Percentiles rank a stretch among this genome's conserved stretches.
These are phyloP conservation scores for Candida michaelii DNA, from an alignment of 805 yeast species.

Conservation along the genomic window DNA sequence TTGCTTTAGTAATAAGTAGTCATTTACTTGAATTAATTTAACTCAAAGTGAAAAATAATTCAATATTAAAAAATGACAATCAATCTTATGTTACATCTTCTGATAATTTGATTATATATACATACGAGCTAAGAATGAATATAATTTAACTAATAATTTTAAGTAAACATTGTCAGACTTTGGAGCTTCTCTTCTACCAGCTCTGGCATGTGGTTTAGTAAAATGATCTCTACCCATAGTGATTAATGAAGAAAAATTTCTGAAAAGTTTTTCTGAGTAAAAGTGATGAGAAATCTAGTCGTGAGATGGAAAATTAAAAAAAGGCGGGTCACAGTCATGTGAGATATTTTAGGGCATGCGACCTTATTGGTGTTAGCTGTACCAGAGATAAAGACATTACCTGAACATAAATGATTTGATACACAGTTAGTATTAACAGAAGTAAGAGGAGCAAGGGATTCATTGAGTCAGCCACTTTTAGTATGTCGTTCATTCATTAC, in stretches of 20 bases:
- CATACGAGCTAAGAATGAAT: slow-evolving; percentile 99
- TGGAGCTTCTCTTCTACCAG: slow-evolving; percentile 98
- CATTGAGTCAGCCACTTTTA: too few relatives aligned
- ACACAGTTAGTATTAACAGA: too few relatives aligned
- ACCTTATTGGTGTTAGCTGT: too few relatives aligned
- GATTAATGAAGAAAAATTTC: slow-evolving; percentile 7
- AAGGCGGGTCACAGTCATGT: slow-evolving; percentile 3
- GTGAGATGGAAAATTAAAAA: background rate
- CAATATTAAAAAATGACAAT: background rate
- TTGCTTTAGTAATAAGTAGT: slow-evolving; percentile 2
- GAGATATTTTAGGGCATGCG: background rate
- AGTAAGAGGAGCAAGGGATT: too few relatives aligned
- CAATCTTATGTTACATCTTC: slow-evolving; percentile 5
- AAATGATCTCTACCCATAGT: slow-evolving; percentile 96
- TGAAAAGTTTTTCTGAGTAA: slow-evolving; percentile 6
- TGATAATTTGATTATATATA: slow-evolving; percentile 25
- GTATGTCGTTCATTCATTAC: too few relatives aligned
- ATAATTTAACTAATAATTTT: slow-evolving; percentile 94
- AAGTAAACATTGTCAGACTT: slow-evolving; percentile 99
- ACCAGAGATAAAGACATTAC: too few relatives aligned
- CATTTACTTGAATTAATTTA: background rate
- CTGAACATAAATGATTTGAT: too few relatives aligned
- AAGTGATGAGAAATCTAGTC: slow-evolving; percentile 1
- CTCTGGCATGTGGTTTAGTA: slow-evolving; percentile 92
- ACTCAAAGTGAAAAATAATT: background rate